Evolutionary conservation across 108 stramenopile genomes (phyloP).

Genomic region (Pelagomonas calceolata): DNA sequence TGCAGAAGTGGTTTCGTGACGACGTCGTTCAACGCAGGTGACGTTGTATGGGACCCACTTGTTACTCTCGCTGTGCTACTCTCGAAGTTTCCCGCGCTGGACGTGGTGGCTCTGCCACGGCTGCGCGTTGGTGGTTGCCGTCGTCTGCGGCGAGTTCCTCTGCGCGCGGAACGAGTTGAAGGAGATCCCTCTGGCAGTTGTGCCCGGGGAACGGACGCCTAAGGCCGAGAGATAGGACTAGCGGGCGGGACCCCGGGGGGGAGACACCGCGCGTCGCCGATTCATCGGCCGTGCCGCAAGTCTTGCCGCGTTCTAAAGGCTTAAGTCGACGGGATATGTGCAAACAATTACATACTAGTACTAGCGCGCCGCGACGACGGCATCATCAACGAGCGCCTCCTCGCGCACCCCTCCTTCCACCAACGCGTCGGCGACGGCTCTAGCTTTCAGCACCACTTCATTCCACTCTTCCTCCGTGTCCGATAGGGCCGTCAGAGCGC

Average conservation of each 20-base stretch:
- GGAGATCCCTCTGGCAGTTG: neutral
- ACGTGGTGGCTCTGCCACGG: neutral
- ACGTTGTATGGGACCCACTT: neutral
- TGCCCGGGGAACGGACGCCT: too few relatives aligned
- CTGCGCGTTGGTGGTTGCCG: neutral
- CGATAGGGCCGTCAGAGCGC: constrained; percentile 84
- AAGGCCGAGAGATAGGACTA: too few relatives aligned
- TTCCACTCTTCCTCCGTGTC: constrained; percentile 76
- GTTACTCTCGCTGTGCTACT: neutral
- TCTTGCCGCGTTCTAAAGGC: too few relatives aligned
- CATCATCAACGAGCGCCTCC: too few relatives aligned
- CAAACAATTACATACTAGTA: too few relatives aligned
- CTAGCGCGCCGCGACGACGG: too few relatives aligned
- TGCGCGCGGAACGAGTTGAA: neutral
- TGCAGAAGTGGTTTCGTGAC: too few relatives aligned
- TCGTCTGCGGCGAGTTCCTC: neutral
- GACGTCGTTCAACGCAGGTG: too few relatives aligned
- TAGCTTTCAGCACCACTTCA: constrained; percentile 80
- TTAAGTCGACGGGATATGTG: too few relatives aligned
- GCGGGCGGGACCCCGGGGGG: too few relatives aligned
- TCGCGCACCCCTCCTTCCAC: neutral
- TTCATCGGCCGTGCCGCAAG: too few relatives aligned
- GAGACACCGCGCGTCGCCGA: too few relatives aligned
- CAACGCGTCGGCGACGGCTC: constrained; percentile 53
- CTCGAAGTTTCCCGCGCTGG: neutral